Conservation (phyloP, 192 early-diverging fungal species). For the Coemansia sp. region DNA sequence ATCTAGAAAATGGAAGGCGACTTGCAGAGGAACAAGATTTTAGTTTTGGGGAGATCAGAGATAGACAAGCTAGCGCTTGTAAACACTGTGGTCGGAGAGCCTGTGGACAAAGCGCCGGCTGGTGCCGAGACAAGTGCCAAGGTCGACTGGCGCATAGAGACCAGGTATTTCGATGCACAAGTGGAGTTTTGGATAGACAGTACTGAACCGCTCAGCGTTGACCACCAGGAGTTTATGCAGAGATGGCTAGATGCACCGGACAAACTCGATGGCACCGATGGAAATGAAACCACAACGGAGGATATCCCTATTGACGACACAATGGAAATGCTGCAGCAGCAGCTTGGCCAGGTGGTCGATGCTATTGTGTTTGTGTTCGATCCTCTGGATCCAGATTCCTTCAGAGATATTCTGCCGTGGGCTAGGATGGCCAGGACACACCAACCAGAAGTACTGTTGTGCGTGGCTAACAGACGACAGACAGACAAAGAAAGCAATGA, state of each 20-base stretch:
- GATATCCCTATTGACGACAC: conserved; percentile 21
- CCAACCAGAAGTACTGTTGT: conserved; percentile 31
- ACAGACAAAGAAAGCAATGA: not conserved
- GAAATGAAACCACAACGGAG: not conserved
- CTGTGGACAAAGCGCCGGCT: not conserved
- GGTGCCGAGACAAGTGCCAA: conserved; percentile 7
- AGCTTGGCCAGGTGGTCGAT: conserved; percentile 41
- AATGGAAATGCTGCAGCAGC: conserved; percentile 30
- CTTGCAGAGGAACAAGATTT: conserved; percentile 41
- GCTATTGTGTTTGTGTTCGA: conserved; percentile 46
- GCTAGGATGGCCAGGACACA: conserved; percentile 25
- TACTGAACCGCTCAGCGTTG: conserved; percentile 25
- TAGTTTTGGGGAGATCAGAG: conserved; percentile 37
- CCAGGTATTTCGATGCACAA: conserved; percentile 35
- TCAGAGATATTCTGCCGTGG: conserved; percentile 47
- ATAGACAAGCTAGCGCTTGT: conserved; percentile 25
- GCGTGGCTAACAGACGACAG: conserved; percentile 17
- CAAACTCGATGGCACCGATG: not conserved
- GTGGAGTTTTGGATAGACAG: conserved; percentile 51
- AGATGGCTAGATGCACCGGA: conserved; percentile 29
- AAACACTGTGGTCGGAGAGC: not conserved
- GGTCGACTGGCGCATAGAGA: conserved; percentile 34
- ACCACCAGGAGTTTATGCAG: conserved; percentile 18
- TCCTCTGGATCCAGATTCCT: conserved; percentile 20
- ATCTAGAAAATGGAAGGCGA: conserved; percentile 3